These are phyloP conservation scores for Phytopythium ostracodes DNA, from an alignment of 352 stramenopile genomes.

Conservation along the genomic window DNA sequence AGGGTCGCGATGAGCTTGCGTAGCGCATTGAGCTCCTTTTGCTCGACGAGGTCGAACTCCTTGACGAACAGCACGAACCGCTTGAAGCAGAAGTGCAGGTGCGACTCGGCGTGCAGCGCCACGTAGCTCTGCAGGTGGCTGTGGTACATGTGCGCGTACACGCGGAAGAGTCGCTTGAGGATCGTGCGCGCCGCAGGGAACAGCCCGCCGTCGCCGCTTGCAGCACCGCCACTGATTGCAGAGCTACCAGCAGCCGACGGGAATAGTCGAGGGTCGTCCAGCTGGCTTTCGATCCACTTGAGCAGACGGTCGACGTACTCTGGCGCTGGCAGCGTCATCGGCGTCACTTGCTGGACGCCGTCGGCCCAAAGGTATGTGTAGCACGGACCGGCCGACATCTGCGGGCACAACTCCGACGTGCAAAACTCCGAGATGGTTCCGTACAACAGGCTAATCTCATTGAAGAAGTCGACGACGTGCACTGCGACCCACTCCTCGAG, in stretches of 20 bases:
- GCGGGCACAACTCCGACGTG: conserved; percentile 50
- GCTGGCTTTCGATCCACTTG: conserved; percentile 81
- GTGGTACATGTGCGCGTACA: conserved; percentile 97
- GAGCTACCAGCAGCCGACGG: conserved; percentile 22
- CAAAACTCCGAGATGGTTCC: conserved; percentile 86
- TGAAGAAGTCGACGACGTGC: conserved; percentile 91
- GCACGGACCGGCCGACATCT: conserved; percentile 73
- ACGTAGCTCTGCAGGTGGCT: conserved; percentile 91
- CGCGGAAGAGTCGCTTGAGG: conserved; percentile 94
- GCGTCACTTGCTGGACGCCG: conserved; percentile 38
- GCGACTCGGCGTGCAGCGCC: conserved; percentile 88
- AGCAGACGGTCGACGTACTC: conserved; percentile 87
- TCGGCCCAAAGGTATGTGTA: conserved; percentile 90
- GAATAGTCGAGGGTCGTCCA: conserved; percentile 73
- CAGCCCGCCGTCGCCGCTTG: conserved; percentile 9
- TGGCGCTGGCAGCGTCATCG: conserved; percentile 54
- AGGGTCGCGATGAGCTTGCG: conserved; percentile 88
- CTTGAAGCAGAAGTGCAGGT: conserved; percentile 97
- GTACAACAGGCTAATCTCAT: conserved; percentile 90
- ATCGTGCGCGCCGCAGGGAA: conserved; percentile 68
- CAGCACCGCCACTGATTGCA: conserved; percentile 19
- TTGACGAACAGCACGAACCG: conserved; percentile 96
- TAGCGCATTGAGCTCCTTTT: conserved; percentile 93
- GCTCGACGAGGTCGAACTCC: conserved; percentile 90
- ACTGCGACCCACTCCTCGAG: conserved; percentile 71